phyloP scores from a whole-genome alignment of 352 stramenopile species.

The Thalassiosira mediterranea region DNA sequence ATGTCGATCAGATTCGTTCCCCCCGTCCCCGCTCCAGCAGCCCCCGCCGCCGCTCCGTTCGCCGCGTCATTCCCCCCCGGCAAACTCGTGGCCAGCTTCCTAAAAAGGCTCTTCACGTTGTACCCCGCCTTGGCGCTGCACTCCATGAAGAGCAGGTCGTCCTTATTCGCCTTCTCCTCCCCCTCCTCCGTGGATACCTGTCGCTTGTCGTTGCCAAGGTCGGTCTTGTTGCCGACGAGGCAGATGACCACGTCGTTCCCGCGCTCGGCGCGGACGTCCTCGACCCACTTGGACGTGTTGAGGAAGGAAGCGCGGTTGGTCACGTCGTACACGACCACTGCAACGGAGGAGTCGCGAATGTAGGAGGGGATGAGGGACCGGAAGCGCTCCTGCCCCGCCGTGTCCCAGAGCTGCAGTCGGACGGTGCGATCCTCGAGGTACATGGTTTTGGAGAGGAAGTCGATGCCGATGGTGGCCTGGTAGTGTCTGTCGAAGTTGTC shows the following conservation, averaged over 20 bases:
- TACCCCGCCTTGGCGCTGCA: constrained; percentile 96
- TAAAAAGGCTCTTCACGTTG: constrained; percentile 99
- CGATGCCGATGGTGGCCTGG: constrained; percentile 99
- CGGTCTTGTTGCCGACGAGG: constrained; percentile 99
- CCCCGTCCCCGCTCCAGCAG: constrained; percentile 6
- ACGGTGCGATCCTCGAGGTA: constrained; percentile 98
- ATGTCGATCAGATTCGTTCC: constrained; percentile 82
- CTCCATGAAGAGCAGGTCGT: constrained; percentile 99
- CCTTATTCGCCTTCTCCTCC: constrained; percentile 96
- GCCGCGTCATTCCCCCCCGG: constrained; percentile 93
- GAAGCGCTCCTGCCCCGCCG: constrained; percentile 95
- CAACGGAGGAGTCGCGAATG: constrained; percentile 87
- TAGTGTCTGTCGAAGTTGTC: constrained; percentile 87
- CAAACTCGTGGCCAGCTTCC: constrained; percentile 97
- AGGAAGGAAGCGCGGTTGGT: constrained; percentile 97
- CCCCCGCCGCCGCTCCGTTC: constrained; percentile 48
- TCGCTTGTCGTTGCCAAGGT: constrained; percentile 95
- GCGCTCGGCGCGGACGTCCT: constrained; percentile 97
- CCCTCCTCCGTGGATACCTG: constrained; percentile 94
- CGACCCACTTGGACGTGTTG: constrained; percentile 99
- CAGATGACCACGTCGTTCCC: constrained; percentile 99
- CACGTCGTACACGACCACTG: constrained; percentile 99
- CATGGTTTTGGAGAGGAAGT: constrained; percentile 99
- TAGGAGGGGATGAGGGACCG: constrained; percentile 83
- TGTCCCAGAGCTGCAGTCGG: constrained; percentile 98